Evolutionary conservation across 2,329 filamentous ascomycete genomes (phyloP), one percentile per base, ranked within the genome.

Genomic region (Botryotinia narcissicola): DNA sequence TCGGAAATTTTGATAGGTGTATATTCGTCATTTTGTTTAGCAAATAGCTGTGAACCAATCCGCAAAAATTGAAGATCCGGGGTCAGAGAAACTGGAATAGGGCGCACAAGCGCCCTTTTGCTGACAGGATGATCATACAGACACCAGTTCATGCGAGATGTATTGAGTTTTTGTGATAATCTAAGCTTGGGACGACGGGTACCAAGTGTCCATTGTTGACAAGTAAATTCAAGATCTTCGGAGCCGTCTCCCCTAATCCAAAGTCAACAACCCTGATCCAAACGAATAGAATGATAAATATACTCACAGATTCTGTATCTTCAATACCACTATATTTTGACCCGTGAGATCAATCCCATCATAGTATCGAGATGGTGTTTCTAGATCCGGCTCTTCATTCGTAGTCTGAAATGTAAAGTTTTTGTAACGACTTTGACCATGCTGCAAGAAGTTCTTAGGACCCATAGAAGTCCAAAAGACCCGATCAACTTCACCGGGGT

Each of bases 141-240:
- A 25, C 12, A 71, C 40, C 54, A 71, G 20, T 46, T 42, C 2
- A 54, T 40, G 8, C 59, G 57, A 32, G 69, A 51, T 48, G 32
- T 32, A 25, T n/a, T 71, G 4, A 71, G 4, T 18, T 60, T 61
- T 35, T 70, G 54, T 12, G 68, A 70, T 22, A 1, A 10, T 25
- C 20, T 59, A 60, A 70, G 68, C 20, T 70, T 61, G 7, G 68
- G 68, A 20, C 68, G 68, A 22, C 25, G 40, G 10, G 16, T 61
- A 29, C 57, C 44, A 16, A 70, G n/a, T 60, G 4, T 37, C 68
- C 68, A 70, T n/a, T 61, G 68, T 37, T 70, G 68, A 5, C 68
- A 70, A 35, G 29, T 59, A 32, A 70, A 70, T 70, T 70, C 68
- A 48, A 70, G 54, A 9, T 70, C 48, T 42, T 25, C 42, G 12